Percentiles rank a stretch among this genome's conserved stretches.
These are phyloP conservation scores for Aspergillus fructus DNA, from an alignment of 2,329 filamentous ascomycete genomes.

Conservation along the genomic window DNA sequence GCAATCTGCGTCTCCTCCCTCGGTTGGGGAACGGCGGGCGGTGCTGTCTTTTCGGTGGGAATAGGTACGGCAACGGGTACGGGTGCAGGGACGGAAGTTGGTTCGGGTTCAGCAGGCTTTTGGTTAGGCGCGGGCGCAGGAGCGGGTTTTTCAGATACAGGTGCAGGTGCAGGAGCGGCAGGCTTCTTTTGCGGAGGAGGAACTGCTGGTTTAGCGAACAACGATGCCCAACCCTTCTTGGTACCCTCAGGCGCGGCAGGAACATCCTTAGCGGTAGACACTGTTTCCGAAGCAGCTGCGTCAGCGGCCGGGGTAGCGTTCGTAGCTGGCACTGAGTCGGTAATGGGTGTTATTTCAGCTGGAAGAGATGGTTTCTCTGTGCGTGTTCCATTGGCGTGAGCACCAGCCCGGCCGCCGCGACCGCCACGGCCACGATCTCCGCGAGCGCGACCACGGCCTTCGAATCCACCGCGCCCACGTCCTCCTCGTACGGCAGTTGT, in stretches of 20 bases:
- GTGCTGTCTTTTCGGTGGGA: slow-evolving; percentile 35
- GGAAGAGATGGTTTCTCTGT: slow-evolving; percentile 29
- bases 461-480: slow-evolving; percentile 49
- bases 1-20: slow-evolving; percentile 39
- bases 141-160: slow-evolving; percentile 21
- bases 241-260: slow-evolving; percentile 38
- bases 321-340: slow-evolving; percentile 25
- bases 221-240: slow-evolving; percentile 66
- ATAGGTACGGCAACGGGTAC: slow-evolving; percentile 39
- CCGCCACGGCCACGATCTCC: slow-evolving; percentile 50
- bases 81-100: slow-evolving; percentile 28
- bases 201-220: slow-evolving; percentile 66
- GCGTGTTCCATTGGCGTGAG: slow-evolving; percentile 45
- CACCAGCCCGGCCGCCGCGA: slow-evolving; percentile 46
- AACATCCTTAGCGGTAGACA: slow-evolving; percentile 16
- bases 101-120: slow-evolving; percentile 21
- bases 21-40: slow-evolving; percentile 30
- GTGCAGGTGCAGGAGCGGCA: slow-evolving; percentile 35
- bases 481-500: slow-evolving; percentile 37
- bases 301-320: slow-evolving; percentile 24
- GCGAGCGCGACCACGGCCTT: slow-evolving; percentile 47
- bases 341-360: slow-evolving; percentile 18
- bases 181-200: slow-evolving; percentile 53
- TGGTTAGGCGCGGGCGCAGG: slow-evolving; percentile 5
- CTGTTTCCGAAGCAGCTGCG: slow-evolving; percentile 20